phyloP scores from a whole-genome alignment of 2,329 filamentous ascomycete genomes.

The Phaeophleospora eucalypticola region DNA sequence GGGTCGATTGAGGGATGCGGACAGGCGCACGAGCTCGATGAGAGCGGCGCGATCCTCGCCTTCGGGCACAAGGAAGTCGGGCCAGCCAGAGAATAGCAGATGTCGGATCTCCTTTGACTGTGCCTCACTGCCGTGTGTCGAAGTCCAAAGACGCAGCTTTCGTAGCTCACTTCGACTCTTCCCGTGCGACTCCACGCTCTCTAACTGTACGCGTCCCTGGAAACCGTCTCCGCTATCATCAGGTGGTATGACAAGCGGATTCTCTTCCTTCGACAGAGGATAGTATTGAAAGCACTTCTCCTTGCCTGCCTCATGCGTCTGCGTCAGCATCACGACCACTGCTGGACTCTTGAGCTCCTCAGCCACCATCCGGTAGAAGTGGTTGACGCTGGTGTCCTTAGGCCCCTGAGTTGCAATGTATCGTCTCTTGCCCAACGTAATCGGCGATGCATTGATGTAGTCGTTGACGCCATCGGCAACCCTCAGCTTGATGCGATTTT shows the following conservation, averaged over 20 bases:
- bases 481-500: conserved; percentile 75
- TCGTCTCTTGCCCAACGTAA: conserved; percentile 44
- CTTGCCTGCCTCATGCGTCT: conserved; percentile 70
- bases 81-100: conserved; percentile 81
- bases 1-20: conserved; percentile 52
- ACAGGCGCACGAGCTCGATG: conserved; percentile 65
- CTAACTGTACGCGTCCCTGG: conserved; percentile 63
- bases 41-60: conserved; percentile 64
- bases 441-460: conserved; percentile 52
- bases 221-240: conserved; percentile 45
- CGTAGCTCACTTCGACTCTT: conserved; percentile 65
- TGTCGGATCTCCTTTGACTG: conserved; percentile 71
- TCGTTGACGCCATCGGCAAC: conserved; percentile 63
- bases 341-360: conserved; percentile 54
- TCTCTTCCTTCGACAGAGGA: conserved; percentile 30
- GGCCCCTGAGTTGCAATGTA: conserved; percentile 93
- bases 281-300: conserved; percentile 93
- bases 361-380: conserved; percentile 94
- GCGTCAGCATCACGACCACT: conserved; percentile 92
- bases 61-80: conserved; percentile 79
- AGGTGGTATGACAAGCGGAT: conserved; percentile 24
- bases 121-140: conserved; percentile 27
- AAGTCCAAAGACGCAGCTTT: conserved; percentile 56
- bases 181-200: conserved; percentile 52
- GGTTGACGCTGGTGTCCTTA: conserved; percentile 67